Base-by-base conservation (phyloP, 2,329 filamentous ascomycete genomes). In the Talaromyces atroroseus region DNA sequence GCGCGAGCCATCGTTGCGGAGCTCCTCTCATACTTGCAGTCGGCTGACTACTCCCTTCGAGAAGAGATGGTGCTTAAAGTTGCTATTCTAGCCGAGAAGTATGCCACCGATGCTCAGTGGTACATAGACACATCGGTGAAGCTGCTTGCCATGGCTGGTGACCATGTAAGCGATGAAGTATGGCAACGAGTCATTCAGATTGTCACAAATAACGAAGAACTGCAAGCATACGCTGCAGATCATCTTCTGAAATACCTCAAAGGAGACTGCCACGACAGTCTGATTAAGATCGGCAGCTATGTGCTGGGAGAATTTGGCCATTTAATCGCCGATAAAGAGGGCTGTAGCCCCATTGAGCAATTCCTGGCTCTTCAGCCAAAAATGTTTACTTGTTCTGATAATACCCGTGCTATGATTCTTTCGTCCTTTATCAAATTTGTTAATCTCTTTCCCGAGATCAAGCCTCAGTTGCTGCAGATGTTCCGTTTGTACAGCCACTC, bases 31-130 rank as follows among this genome's bases (percentile, higher is more conserved):
- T 97, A 96, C 72, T 82, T 99, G 8, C 92, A 96, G 68, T 96
- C 90, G 56, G 94, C 94, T 49, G 94, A 99, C 72, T 99, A 96
- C 72, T 92, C 92, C 5, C 96, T 99, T 65, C 85, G 95, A 61
- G 95, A 99, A 76, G 94, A 99, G 73, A 99, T 99, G 94, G 94
- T 97, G 3, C 80, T 99, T 61, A 99, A 99, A 76, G 96, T 99
- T 73, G 94, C 94, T 52, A 99, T 99, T 67, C 74, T 99, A 62
- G 97, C 95, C 0, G 94, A 99, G 71, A 97, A 97, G 70, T 99
- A 99, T 70, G 94, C 94, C 23, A 96, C 92, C 0, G 94, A 99
- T 67, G 90, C 96, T 20, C 92, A 97, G 76, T 99, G 94, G 94
- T 99, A 99, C 72, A 95, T 99, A 60, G 92, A 99, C 69, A 96